Conservation (phyloP, 768 basidiomycete genomes). For the Fomitopsis serialis region DNA sequence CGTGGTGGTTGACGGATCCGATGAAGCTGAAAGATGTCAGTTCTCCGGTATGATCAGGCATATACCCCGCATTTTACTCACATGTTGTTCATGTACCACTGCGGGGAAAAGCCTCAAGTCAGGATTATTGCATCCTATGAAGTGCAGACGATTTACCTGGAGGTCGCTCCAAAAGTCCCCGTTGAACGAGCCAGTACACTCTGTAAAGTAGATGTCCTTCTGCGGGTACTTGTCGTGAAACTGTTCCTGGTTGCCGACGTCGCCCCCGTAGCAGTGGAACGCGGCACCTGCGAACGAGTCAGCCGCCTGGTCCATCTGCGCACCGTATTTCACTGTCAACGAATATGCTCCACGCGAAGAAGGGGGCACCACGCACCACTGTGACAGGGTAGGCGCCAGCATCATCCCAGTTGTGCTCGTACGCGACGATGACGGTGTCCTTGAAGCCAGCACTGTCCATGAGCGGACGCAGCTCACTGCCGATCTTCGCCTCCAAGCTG, state of each 20-base stretch:
- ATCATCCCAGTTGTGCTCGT: slow-evolving; percentile 72
- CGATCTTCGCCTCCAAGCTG: slow-evolving; percentile 54
- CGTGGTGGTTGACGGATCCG: slow-evolving; percentile 35
- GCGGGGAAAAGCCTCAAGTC: too few relatives aligned
- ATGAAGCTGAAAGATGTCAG: slow-evolving; percentile 33
- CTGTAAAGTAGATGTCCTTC: slow-evolving; percentile 54
- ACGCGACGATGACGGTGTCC: slow-evolving; percentile 57
- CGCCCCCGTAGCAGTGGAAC: slow-evolving; percentile 70
- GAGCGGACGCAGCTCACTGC: slow-evolving; percentile 45
- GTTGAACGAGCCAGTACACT: slow-evolving; percentile 62
- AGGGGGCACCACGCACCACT: slow-evolving; percentile 29
- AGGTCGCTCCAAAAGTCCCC: slow-evolving; percentile 79
- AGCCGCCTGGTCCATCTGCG: slow-evolving; percentile 49
- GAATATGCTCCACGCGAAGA: too few relatives aligned
- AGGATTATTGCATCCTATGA: too few relatives aligned
- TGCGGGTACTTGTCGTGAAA: slow-evolving; percentile 52
- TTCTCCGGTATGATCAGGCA: slow-evolving; percentile 2
- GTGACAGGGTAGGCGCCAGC: slow-evolving; percentile 59
- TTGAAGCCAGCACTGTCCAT: slow-evolving; percentile 61
- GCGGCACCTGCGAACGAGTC: slow-evolving; percentile 58
- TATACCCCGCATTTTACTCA: slow-evolving; percentile 34
- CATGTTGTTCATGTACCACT: slow-evolving; percentile 73
- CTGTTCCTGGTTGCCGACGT: slow-evolving; percentile 43
- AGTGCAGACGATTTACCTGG: slow-evolving; percentile 44
- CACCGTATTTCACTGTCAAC: not conserved